Conservation (phyloP, 768 basidiomycete species). For the Pleurotus giganteus region DNA sequence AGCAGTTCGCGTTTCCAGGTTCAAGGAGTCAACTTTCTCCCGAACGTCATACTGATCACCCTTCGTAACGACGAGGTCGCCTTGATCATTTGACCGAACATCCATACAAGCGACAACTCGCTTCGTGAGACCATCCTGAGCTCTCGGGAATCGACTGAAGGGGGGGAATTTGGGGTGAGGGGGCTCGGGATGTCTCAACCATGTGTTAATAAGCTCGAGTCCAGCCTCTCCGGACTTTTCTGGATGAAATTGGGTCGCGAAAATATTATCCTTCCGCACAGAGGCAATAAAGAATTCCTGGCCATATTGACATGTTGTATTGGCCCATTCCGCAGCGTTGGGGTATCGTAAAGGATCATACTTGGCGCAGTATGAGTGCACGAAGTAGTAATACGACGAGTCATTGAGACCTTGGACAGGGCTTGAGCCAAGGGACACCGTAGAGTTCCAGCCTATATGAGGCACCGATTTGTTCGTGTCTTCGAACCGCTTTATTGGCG, state of each 20-base stretch:
- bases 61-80: conserved; percentile 98
- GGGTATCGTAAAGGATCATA: conserved; percentile 59
- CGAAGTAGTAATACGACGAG: conserved; percentile 88
- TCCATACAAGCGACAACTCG: conserved; percentile 98
- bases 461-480: conserved; percentile 83
- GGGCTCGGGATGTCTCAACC: conserved; percentile 63
- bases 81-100: conserved; percentile 92
- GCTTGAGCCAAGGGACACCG: conserved; percentile 40
- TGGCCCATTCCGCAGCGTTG: conserved; percentile 69
- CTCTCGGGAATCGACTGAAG: conserved; percentile 36
- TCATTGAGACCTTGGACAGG: conserved; percentile 24
- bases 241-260: conserved; percentile 95
- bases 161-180: conserved; percentile 31
- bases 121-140: conserved; percentile 76
- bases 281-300: conserved; percentile 85
- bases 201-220: conserved; percentile 71
- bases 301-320: conserved; percentile 93
- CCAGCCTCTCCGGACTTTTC: conserved; percentile 95
- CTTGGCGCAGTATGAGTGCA: conserved; percentile 89
- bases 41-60: conserved; percentile 99
- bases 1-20: conserved; percentile 38
- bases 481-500: conserved; percentile 71
- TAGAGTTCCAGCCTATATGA: conserved; percentile 97
- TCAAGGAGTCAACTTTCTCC: conserved; percentile 51
- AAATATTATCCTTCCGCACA: conserved; percentile 80